phyloP scores from a whole-genome alignment of 192 early-diverging fungal species.

The Obelidium mucronatum region DNA sequence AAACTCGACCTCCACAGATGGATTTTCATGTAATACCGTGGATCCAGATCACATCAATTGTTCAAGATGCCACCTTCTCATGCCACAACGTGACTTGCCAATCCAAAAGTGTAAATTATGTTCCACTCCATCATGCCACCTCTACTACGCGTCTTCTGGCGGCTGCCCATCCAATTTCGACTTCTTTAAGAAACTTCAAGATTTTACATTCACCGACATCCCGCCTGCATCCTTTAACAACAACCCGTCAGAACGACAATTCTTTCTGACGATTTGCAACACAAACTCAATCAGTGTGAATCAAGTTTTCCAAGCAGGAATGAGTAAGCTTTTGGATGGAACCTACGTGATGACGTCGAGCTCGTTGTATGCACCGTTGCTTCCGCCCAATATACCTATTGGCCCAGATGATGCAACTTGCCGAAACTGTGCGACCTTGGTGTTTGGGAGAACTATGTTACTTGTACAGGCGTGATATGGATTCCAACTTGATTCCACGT shows the following conservation, averaged over 20 bases:
- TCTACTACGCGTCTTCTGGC: slow-evolving; percentile 5
- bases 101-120: slow-evolving; percentile 25
- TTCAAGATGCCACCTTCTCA: slow-evolving; percentile 4
- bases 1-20: slow-evolving; percentile 17
- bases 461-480: slow-evolving; percentile 36
- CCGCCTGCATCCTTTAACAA: neutral
- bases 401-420: slow-evolving; percentile 33
- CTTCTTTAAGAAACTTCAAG: slow-evolving; percentile 8
- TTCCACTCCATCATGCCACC: slow-evolving; percentile 7
- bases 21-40: slow-evolving; percentile 8
- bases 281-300: neutral
- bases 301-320: neutral
- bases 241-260: slow-evolving; percentile 14
- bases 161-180: slow-evolving; percentile 12
- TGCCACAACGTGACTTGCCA: slow-evolving; percentile 12
- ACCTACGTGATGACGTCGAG: too few species aligned
- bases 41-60: slow-evolving; percentile 24
- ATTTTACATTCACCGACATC: slow-evolving; percentile 20
- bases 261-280: neutral
- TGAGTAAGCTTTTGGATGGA: too few species aligned
- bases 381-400: too few species aligned
- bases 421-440: slow-evolving; percentile 21
- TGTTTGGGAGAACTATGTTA: slow-evolving; percentile 39
- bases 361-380: too few species aligned
- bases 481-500: slow-evolving; percentile 11